Base-by-base conservation (phyloP, 257 asterid species). In the Cinchona pubescens region DNA sequence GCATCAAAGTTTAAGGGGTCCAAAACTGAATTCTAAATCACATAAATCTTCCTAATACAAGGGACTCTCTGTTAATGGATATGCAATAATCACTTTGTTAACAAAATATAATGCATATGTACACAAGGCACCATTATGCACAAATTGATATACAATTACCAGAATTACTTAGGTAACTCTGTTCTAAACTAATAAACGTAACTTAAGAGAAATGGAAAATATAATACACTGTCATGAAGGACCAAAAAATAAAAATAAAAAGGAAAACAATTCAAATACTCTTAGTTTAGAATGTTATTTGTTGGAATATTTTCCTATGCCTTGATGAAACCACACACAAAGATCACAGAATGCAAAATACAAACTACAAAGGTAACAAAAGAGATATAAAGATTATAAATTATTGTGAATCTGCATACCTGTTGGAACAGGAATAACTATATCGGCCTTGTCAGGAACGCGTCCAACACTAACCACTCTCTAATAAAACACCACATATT, bases 341-440 rank as follows among this genome's bases (percentile, higher is more conserved):
- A 38, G 45, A 40, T 40, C 7, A 40, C 7, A 10, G 45, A 40
- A 40, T 40, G 45, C 45, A 2, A 4, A 9, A 49, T 8, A 42
- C 40, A 5, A 18, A 62, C 23, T 27, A 30, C 58, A 19, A 49
- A 49, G 58, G 18, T 42, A 7, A 59, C 43, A 23, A 4, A 40
- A 45, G 45, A 10, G 25, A 58, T 67, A 32, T 11, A 53, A 48
- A 16, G 38, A 23, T 42, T 13, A 19, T 16, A 76, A 77, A 19
- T 51, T 0, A 25, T 42, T 40, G 10, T 32, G 16, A 25, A 25
- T 0, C 30, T 10, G 32, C 48, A 34, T 83, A 91, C 98, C 98
- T 82, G 98, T 93, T 40, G 98, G 97, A 43, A 93, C 93, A 7
- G 96, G 83, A 79, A 93, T 83, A 64, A 90, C 97, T 25, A 90